Percentiles rank a stretch among this genome's conserved stretches.
These are phyloP conservation scores for Tephrocybe sp. DNA, from an alignment of 768 basidiomycete species.

Conservation along the genomic window DNA sequence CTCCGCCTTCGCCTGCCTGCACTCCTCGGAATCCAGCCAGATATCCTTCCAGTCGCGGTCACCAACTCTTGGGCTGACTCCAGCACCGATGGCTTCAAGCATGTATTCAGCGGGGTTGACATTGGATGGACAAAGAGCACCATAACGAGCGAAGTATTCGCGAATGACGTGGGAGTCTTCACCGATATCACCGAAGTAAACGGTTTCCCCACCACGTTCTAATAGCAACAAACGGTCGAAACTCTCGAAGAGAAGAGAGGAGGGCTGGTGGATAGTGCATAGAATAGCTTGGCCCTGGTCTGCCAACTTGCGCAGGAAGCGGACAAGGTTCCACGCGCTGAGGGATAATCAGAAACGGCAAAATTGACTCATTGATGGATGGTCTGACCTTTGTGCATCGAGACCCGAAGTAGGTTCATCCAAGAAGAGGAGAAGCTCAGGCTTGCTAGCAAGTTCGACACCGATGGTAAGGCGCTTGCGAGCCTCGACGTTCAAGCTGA, in stretches of 20 bases:
- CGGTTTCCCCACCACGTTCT: slow-evolving; percentile 81
- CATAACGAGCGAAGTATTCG: slow-evolving; percentile 73
- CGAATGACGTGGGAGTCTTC: slow-evolving; percentile 63
- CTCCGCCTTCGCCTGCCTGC: slow-evolving; percentile 33
- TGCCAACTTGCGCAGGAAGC: slow-evolving; percentile 80
- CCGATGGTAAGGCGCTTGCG: slow-evolving; percentile 89
- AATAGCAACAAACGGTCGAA: slow-evolving; percentile 73
- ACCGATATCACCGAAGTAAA: slow-evolving; percentile 93
- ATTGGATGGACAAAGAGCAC: slow-evolving; percentile 70
- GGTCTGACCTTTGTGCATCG: slow-evolving; percentile 38
- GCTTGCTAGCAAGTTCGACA: slow-evolving; percentile 88
- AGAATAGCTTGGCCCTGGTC: slow-evolving; percentile 86
- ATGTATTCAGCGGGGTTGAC: slow-evolving; percentile 81
- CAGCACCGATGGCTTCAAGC: slow-evolving; percentile 87
- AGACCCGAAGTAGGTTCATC: slow-evolving; percentile 48
- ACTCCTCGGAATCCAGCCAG: slow-evolving; percentile 76
- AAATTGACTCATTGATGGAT: slow-evolving; percentile 27
- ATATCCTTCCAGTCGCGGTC: slow-evolving; percentile 84
- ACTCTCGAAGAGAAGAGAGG: slow-evolving; percentile 80
- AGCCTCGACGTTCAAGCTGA: slow-evolving; percentile 62
- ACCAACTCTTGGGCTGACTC: slow-evolving; percentile 67
- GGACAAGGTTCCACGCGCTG: slow-evolving; percentile 79
- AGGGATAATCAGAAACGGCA: slow-evolving; percentile 43
- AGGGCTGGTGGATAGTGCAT: slow-evolving; percentile 90
- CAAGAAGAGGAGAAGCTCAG: slow-evolving; percentile 70